Conservation (phyloP, 148 eudicot species). For the Nyssa sinensis region DNA sequence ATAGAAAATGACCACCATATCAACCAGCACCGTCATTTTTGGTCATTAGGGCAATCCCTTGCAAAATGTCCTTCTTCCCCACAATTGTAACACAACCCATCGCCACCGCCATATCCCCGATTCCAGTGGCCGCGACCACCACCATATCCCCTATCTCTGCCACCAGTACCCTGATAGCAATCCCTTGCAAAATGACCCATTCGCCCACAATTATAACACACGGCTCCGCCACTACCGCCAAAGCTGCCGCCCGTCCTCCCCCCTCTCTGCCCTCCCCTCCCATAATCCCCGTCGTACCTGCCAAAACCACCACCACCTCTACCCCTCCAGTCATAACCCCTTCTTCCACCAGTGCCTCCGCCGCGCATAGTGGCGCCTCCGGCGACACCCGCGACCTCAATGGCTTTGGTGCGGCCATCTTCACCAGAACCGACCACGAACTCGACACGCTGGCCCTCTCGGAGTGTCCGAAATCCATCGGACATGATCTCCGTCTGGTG, state of each 20-base stretch:
- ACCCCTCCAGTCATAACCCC: slow-evolving; percentile 4
- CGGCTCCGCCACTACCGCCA: slow-evolving; percentile 14
- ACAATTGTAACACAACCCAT: slow-evolving; percentile 33
- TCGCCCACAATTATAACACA: slow-evolving; percentile 53
- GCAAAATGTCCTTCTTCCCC: slow-evolving; percentile 53
- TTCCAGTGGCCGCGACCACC: slow-evolving; percentile 17
- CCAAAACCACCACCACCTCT: slow-evolving; percentile 18
- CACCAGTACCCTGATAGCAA: slow-evolving; percentile 30
- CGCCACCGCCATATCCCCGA: slow-evolving; percentile 10
- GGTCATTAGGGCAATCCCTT: slow-evolving; percentile 37
- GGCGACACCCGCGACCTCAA: slow-evolving; percentile 35
- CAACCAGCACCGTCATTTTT: slow-evolving; percentile 13
- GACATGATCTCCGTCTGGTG: slow-evolving; percentile 61
- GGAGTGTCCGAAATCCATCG: slow-evolving; percentile 60
- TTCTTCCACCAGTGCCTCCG: slow-evolving; percentile 11
- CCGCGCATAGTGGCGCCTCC: slow-evolving; percentile 18
- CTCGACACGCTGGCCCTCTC: slow-evolving; percentile 63
- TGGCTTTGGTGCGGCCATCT: slow-evolving; percentile 56
- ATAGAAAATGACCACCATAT: background rate
- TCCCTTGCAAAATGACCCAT: slow-evolving; percentile 58
- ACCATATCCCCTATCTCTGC: slow-evolving; percentile 18
- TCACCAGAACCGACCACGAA: slow-evolving; percentile 41
- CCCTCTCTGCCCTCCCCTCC: slow-evolving; percentile 7
- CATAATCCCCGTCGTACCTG: slow-evolving; percentile 7
- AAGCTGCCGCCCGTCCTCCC: slow-evolving; percentile 23